Conservation (phyloP, 208 protist species). For the Wallacemonas sp. region DNA sequence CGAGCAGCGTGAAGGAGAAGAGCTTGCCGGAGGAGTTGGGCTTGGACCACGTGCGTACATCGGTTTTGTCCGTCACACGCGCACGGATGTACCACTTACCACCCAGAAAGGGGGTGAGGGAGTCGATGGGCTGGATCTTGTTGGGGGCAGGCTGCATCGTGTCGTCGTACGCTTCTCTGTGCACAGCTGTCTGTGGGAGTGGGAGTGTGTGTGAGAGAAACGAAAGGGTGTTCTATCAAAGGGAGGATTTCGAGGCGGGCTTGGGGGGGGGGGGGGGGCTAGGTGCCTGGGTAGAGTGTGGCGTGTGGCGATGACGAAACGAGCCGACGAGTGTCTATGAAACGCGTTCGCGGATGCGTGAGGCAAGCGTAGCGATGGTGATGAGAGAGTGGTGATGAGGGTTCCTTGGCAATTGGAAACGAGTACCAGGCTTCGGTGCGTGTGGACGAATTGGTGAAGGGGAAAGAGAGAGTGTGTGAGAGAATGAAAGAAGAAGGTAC, state of each 20-base stretch:
- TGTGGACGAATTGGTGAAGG: too few species aligned
- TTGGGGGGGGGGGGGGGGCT: too few species aligned
- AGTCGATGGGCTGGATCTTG: slow-evolving; percentile 92
- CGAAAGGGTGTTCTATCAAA: background rate
- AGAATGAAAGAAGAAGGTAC: background rate
- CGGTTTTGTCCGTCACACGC: slow-evolving; percentile 88
- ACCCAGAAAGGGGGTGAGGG: slow-evolving; percentile 85
- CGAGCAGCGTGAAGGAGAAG: slow-evolving; percentile 91
- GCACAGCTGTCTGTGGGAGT: background rate
- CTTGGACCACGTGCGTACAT: slow-evolving; percentile 93
- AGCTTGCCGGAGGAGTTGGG: slow-evolving; percentile 90
- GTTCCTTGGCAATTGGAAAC: too few species aligned
- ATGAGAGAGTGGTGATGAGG: too few species aligned
- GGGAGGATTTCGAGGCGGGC: too few species aligned
- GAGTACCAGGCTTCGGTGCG: too few species aligned
- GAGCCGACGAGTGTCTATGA: too few species aligned
- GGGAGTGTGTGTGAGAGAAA: background rate
- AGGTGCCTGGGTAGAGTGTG: too few species aligned
- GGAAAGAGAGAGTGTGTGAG: too few species aligned
- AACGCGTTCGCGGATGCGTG: too few species aligned
- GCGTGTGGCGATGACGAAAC: too few species aligned
- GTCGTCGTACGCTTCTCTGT: background rate
- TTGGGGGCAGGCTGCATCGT: slow-evolving; percentile 63
- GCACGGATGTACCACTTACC: slow-evolving; percentile 91
- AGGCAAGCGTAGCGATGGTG: too few species aligned